These are phyloP conservation scores for Brassica nigra DNA, from an alignment of 345 rosid species.

Conservation along the genomic window DNA sequence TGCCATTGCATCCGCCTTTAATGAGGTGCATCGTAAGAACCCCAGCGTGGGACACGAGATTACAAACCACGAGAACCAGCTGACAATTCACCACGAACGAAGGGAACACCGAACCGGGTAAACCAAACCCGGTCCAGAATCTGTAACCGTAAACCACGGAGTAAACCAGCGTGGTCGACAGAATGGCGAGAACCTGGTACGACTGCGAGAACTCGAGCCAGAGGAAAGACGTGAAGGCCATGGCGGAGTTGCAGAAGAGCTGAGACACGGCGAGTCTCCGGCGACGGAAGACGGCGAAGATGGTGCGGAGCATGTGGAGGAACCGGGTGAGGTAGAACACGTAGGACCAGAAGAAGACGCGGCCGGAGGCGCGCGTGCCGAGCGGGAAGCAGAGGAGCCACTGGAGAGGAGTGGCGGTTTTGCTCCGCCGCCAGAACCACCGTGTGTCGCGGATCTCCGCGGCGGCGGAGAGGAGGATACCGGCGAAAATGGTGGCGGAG, in stretches of 20 bases:
- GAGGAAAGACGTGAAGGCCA: slow-evolving; percentile 67
- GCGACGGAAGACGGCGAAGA: slow-evolving; percentile 54
- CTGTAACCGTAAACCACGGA: slow-evolving; percentile 71
- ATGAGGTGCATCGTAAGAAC: slow-evolving; percentile 62
- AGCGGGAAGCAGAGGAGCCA: slow-evolving; percentile 95
- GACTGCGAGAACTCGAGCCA: slow-evolving; percentile 95
- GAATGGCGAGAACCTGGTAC: slow-evolving; percentile 79
- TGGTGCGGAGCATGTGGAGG: slow-evolving; percentile 74
- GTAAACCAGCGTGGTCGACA: slow-evolving; percentile 67
- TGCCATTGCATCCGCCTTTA: slow-evolving; percentile 84
- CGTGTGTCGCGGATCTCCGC: slow-evolving; percentile 83
- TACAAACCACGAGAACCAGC: slow-evolving; percentile 57
- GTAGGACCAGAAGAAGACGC: slow-evolving; percentile 97
- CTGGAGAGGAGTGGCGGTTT: slow-evolving; percentile 74
- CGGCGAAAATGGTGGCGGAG: slow-evolving; percentile 70
- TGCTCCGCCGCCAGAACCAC: slow-evolving; percentile 76
- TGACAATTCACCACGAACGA: slow-evolving; percentile 68
- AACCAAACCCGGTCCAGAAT: slow-evolving; percentile 68
- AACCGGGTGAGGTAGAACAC: slow-evolving; percentile 75
- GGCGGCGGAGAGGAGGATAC: slow-evolving; percentile 81
- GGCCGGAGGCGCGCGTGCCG: slow-evolving; percentile 90
- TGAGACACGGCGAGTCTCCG: slow-evolving; percentile 61
- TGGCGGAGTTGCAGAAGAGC: slow-evolving; percentile 62
- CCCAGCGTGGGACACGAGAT: slow-evolving; percentile 63
- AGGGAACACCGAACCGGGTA: slow-evolving; percentile 52